These are phyloP conservation scores for Arbutus unedo DNA, from an alignment of 148 eudicot genomes.

Conservation along the genomic window DNA sequence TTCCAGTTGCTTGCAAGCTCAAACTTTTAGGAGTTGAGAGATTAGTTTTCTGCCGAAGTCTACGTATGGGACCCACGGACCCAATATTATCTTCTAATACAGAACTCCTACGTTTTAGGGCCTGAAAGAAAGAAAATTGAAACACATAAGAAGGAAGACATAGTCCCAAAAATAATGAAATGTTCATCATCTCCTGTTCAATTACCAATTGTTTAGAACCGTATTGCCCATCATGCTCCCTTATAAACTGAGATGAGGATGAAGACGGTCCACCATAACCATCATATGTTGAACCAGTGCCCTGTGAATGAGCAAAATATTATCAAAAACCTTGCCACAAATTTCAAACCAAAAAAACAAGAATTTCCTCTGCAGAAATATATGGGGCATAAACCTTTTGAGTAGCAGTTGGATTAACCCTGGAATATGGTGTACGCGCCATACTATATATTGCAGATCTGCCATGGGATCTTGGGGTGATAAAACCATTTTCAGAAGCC, in stretches of 20 bases:
- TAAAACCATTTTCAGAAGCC: conserved; percentile 50
- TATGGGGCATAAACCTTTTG: conserved; percentile 34
- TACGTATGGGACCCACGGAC: conserved; percentile 76
- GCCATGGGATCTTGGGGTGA: conserved; percentile 74
- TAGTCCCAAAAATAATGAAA: neutral
- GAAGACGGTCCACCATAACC: conserved; percentile 28
- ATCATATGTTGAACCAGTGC: conserved; percentile 26
- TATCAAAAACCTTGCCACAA: neutral
- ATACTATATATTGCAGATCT: conserved; percentile 78
- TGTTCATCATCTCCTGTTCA: neutral
- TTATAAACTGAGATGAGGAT: conserved; percentile 32
- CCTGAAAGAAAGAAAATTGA: conserved; percentile 36
- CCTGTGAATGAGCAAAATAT: conserved; percentile 31
- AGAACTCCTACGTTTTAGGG: conserved; percentile 75
- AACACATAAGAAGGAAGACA: neutral
- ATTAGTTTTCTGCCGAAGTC: conserved; percentile 85
- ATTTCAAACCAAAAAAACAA: neutral
- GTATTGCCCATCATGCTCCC: conserved; percentile 32
- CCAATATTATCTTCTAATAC: conserved; percentile 77
- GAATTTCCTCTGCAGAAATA: neutral
- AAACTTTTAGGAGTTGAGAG: conserved; percentile 48
- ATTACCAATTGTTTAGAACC: conserved; percentile 46
- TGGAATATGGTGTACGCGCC: conserved; percentile 87
- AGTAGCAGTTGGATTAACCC: conserved; percentile 38
- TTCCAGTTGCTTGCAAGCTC: conserved; percentile 30